These are phyloP conservation scores for Trichothecium sympodiale DNA, from an alignment of 2,329 filamentous ascomycete genomes.

Conservation along the genomic window DNA sequence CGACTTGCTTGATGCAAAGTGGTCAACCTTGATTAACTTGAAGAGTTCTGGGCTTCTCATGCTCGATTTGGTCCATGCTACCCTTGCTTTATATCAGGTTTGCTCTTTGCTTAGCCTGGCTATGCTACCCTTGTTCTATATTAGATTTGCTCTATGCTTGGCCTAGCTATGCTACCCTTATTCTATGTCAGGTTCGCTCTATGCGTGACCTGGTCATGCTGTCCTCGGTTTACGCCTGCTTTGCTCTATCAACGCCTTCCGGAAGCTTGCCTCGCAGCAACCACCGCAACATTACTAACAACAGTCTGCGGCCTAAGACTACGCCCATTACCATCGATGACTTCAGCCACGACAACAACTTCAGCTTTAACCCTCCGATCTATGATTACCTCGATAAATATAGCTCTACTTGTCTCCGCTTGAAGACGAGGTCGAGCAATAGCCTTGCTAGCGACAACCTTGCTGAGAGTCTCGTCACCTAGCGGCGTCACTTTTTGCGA, in stretches of 20 bases:
- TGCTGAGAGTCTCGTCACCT: constrained; percentile 38
- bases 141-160: too few species aligned
- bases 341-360: constrained; percentile 51
- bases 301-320: constrained; percentile 39
- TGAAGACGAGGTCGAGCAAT: constrained; percentile 58
- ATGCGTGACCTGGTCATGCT: too few species aligned
- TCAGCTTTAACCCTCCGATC: constrained; percentile 48
- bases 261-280: constrained; percentile 57
- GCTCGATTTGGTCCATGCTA: too few species aligned
- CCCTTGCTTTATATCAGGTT: too few species aligned
- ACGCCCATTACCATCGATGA: constrained; percentile 56
- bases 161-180: too few species aligned
- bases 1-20: too few species aligned
- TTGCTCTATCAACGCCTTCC: constrained; percentile 36
- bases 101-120: too few species aligned
- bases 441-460: constrained; percentile 54
- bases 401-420: constrained; percentile 45
- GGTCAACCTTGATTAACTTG: too few species aligned
- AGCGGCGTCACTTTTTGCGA: constrained; percentile 72
- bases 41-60: too few species aligned
- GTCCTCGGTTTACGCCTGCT: too few species aligned
- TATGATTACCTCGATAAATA: constrained; percentile 55
- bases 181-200: too few species aligned
- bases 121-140: too few species aligned
- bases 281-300: constrained; percentile 31